Evolutionary conservation across 345 rosid genomes (phyloP), one percentile per base, ranked within the genome.

Genomic region (Citrus unshiu): DNA sequence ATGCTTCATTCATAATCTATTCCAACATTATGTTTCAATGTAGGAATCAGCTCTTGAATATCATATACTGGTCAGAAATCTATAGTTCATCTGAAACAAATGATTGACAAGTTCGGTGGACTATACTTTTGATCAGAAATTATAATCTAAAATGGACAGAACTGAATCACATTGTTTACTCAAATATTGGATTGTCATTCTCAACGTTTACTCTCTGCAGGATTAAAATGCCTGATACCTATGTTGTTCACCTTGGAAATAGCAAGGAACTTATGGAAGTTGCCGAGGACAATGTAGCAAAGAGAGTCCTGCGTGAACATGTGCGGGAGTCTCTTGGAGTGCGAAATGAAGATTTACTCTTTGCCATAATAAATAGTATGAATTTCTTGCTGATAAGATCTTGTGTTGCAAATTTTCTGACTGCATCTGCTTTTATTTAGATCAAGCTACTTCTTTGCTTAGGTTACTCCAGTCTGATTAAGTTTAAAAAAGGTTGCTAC

Each of bases 241-340:
- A 87, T 81, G 98, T 92, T 19, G 98, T 93, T 77, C 98, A 95
- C 87, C 88, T 95, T 64, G 98, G 98, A 68, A 93, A 95, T 88
- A 95, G 98, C 81, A 87, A 92, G 82, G 98, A 92, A 78, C 87
- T 93, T 70, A 92, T 93, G 98, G 97, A 92, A 85, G 98, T 91
- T 64, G 98, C 98, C 75, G 97, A 93, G 86, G 88, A 93, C 81
- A 82, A 72, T 70, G 89, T 95, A 22, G 98, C 95, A 75, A 92
- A 84, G 82, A 88, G 91, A 84, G 89, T 87, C 82, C 86, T 95
- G 4, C 92, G 90, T 37, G 97, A 95, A 82, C 98, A 95, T 77
- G 88, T 95, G 73, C 90, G 93, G 39, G 93, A 93, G 40, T 92
- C 98, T 84, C 91, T 95, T 82, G 98, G 98, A 79, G 81, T 95